These are phyloP conservation scores for Kodamaea lidongshanica DNA, from an alignment of 805 yeast species.

Conservation along the genomic window DNA sequence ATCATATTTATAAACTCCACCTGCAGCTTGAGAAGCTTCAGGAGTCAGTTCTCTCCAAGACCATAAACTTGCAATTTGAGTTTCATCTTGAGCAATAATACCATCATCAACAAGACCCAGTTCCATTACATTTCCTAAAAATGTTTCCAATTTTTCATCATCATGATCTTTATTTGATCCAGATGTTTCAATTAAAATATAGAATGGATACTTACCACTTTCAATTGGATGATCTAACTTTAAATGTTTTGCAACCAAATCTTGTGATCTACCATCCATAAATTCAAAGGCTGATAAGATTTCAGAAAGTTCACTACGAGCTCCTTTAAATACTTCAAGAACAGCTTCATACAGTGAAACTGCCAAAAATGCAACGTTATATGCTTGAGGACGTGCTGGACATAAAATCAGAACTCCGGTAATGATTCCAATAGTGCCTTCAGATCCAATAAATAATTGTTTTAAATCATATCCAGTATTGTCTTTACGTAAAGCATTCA, in stretches of 20 bases:
- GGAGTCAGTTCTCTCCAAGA: conserved; percentile 93
- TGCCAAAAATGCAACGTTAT: conserved; percentile 85
- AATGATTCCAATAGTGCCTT: conserved; percentile 85
- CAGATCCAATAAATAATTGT: conserved; percentile 89
- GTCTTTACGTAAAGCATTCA: conserved; percentile 85
- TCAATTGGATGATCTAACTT: conserved; percentile 71
- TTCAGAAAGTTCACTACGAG: conserved; percentile 74
- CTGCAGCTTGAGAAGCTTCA: conserved; percentile 76
- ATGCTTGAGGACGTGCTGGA: conserved; percentile 80
- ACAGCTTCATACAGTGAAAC: conserved; percentile 78
- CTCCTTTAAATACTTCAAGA: conserved; percentile 70
- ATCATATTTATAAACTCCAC: conserved; percentile 97
- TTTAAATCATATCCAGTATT: conserved; percentile 93
- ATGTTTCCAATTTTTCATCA: conserved; percentile 78
- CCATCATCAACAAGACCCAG: conserved; percentile 84
- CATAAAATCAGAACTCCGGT: conserved; percentile 88
- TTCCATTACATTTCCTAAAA: conserved; percentile 81
- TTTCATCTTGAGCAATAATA: conserved; percentile 90
- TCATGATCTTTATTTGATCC: conserved; percentile 94
- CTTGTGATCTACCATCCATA: conserved; percentile 74
- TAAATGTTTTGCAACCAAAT: conserved; percentile 55
- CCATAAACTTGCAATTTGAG: conserved; percentile 82
- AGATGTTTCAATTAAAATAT: conserved; percentile 88
- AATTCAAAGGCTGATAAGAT: conserved; percentile 89
- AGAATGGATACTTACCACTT: conserved; percentile 72